Evolutionary conservation across 2,329 filamentous ascomycete species (phyloP).

Genomic region (Cytospora piceicola): DNA sequence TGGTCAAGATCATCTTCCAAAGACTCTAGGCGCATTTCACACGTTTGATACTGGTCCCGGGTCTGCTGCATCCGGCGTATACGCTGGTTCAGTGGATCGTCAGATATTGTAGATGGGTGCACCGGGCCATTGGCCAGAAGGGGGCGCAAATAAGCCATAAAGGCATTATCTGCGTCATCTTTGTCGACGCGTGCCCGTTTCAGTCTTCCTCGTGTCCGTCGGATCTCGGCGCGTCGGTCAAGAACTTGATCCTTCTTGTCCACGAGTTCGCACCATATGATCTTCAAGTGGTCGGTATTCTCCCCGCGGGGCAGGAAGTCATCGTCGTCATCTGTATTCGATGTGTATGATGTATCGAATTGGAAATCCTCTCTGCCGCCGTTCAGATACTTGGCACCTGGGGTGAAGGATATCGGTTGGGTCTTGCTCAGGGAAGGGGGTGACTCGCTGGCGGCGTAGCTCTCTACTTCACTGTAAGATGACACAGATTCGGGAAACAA

Average conservation of each 20-base stretch:
- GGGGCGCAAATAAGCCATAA: constrained; percentile 27
- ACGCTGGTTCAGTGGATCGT: constrained; percentile 2
- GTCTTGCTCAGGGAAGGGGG: background rate
- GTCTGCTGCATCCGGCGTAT: constrained; percentile 25
- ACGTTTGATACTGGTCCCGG: constrained; percentile 21
- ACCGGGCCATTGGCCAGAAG: background rate
- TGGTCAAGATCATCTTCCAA: constrained; percentile 42
- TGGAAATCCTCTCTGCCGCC: background rate
- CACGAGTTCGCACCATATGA: constrained; percentile 33
- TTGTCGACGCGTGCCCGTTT: constrained; percentile 14
- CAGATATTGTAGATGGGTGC: background rate
- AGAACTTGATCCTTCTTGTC: constrained; percentile 34
- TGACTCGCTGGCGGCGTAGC: background rate
- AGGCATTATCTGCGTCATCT: constrained; percentile 23
- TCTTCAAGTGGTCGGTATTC: background rate
- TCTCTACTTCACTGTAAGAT: background rate
- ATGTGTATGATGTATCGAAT: background rate
- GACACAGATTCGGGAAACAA: background rate
- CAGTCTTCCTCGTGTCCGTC: constrained; percentile 10
- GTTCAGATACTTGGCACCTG: background rate
- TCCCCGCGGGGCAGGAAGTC: background rate
- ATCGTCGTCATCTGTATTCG: background rate
- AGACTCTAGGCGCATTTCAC: constrained; percentile 42
- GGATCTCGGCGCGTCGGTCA: constrained; percentile 14
- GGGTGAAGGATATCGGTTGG: background rate